Percentiles rank a stretch among this genome's conserved stretches.
phyloP scores from a whole-genome alignment of 192 early-diverging fungal species.

The Coemansia sp. region DNA sequence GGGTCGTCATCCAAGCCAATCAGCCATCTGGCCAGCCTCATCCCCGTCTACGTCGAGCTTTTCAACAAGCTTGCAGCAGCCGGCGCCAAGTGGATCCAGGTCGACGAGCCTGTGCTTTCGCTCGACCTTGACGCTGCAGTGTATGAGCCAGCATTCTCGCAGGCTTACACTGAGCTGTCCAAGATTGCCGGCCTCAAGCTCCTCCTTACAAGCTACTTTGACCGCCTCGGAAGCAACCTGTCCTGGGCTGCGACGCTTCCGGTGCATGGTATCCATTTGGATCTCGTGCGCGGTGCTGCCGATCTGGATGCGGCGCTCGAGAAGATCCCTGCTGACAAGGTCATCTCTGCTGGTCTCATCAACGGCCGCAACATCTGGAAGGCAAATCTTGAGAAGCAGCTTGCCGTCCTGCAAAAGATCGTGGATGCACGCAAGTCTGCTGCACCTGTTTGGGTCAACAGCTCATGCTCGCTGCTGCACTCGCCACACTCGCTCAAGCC shows the following conservation, averaged over 20 bases:
- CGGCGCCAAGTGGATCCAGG: slow-evolving; percentile 91
- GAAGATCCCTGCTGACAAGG: slow-evolving; percentile 58
- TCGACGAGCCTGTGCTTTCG: slow-evolving; percentile 92
- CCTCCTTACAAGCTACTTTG: slow-evolving; percentile 95
- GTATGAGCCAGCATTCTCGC: slow-evolving; percentile 72
- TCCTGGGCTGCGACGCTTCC: slow-evolving; percentile 68
- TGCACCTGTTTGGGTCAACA: slow-evolving; percentile 75
- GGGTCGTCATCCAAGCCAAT: slow-evolving; percentile 71
- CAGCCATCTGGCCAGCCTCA: slow-evolving; percentile 69
- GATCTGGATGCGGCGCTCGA: slow-evolving; percentile 75
- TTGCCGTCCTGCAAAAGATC: slow-evolving; percentile 67
- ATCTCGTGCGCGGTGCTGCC: slow-evolving; percentile 81
- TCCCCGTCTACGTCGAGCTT: slow-evolving; percentile 81
- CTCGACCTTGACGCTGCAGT: slow-evolving; percentile 77
- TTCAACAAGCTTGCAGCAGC: slow-evolving; percentile 73
- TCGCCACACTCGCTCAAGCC: slow-evolving; percentile 82
- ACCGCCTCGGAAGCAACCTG: slow-evolving; percentile 74
- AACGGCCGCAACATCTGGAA: slow-evolving; percentile 99
- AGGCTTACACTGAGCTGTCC: slow-evolving; percentile 36
- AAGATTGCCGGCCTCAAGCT: slow-evolving; percentile 51
- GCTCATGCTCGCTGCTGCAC: slow-evolving; percentile 92
- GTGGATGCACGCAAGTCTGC: slow-evolving; percentile 52
- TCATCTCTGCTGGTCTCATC: slow-evolving; percentile 91
- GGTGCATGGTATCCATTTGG: slow-evolving; percentile 85
- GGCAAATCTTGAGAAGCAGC: slow-evolving; percentile 74